Evolutionary conservation across 805 yeast genomes (phyloP), one percentile per base, ranked within the genome.

Genomic region (Sugiyamaella mastotermitis): DNA sequence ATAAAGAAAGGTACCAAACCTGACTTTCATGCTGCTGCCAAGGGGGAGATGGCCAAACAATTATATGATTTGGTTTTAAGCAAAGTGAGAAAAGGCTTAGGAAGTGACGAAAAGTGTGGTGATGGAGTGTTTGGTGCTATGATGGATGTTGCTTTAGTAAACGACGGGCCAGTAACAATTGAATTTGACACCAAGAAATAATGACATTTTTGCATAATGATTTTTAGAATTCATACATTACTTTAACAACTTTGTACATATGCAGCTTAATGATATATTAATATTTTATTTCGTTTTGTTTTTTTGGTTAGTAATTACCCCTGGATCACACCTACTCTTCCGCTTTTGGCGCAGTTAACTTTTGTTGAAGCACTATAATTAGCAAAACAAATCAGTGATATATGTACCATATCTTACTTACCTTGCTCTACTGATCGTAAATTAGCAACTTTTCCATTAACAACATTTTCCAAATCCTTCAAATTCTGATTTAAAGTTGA

Each of bases 91-190:
- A 37, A 33, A 5, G 45, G 49, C 13, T 45, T 58, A 41, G 48
- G 51, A n/a, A 83, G 83, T 0, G 71, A 66, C 1, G 77, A 69
- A 0, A 75, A 74, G 33, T 94, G 87, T 3, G 71, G 80, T 46
- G 96, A 88, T 51, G 98, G 98, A 2, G 68, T 75, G 39, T 92
- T 92, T 57, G 98, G 97, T 0, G 97, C 90, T 8, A 84, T 90
- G 95, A 92, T 92, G 98, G 94, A 85, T 46, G 96, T 94, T 11
- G 72, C 72, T 1, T 60, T 90, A 43, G 76, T 80, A 10, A 92
- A 92, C 53, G 97, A 90, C 52, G 97, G 97, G 1, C 97, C 97
- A 0, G 86, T 84, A 1, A 90, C 97, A 0, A 80, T 90, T 22
- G 72, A 80, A 15, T 72, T 82, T 64, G 96, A 88, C 55, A 81